Percentiles rank a stretch among this genome's conserved stretches.
Conservation (phyloP, 164 flowering plant genomes). For the Cinnamomum chago region DNA sequence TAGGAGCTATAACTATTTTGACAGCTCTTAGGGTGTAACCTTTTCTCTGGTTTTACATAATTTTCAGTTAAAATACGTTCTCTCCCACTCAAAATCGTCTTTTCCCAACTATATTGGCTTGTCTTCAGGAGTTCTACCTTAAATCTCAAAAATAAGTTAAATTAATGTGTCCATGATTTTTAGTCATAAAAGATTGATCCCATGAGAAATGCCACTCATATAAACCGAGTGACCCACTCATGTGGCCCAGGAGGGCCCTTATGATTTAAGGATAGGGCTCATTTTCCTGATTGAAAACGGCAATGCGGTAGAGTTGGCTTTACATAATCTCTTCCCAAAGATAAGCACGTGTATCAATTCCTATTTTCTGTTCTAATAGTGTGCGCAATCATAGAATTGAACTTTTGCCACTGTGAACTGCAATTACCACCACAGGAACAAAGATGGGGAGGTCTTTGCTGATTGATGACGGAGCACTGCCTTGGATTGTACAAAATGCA, state of each 20-base stretch:
- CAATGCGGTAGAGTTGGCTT: too few relatives aligned
- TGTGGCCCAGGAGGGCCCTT: too few relatives aligned
- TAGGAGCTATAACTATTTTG: background rate
- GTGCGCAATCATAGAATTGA: background rate
- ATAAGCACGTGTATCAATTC: too few relatives aligned
- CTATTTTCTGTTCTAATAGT: too few relatives aligned
- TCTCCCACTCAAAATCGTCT: background rate
- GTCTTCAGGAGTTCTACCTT: background rate
- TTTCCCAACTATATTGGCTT: background rate
- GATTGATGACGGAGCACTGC: slow-evolving; percentile 87
- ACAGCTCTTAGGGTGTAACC: background rate
- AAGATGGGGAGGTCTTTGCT: slow-evolving; percentile 71
- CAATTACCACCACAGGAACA: slow-evolving; percentile 34
- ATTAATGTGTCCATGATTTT: background rate
- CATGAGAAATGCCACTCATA: too few relatives aligned
- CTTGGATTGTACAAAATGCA: slow-evolving; percentile 94
- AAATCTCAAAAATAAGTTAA: background rate
- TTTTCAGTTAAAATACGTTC: background rate
- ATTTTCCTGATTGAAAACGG: too few relatives aligned
- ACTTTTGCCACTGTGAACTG: background rate
- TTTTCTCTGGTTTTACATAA: background rate
- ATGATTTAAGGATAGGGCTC: too few relatives aligned
- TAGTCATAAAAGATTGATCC: background rate
- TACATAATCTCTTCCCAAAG: too few relatives aligned
- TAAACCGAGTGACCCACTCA: too few relatives aligned